Conservation (phyloP, 352 stramenopile species). For the Globisporangium mamillatum region DNA sequence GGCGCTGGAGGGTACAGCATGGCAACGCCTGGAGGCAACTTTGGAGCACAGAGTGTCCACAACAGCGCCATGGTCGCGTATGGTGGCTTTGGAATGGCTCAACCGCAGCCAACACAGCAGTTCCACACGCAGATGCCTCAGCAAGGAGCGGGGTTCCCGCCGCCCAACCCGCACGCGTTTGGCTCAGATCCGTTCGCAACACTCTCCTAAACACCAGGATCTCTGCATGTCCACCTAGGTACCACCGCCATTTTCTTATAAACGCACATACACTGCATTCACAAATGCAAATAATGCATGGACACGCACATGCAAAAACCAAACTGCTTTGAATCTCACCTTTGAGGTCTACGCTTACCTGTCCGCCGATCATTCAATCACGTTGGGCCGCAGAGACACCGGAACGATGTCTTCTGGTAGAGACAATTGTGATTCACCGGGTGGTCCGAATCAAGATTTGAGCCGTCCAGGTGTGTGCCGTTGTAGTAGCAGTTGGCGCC, state of each 20-base stretch:
- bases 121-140: constrained; percentile 35
- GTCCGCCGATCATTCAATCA: constrained; percentile 15
- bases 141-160: constrained; percentile 20
- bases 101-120: constrained; percentile 22
- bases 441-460: constrained; percentile 50
- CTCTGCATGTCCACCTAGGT: background rate
- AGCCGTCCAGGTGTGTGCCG: constrained; percentile 51
- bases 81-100: constrained; percentile 21
- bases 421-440: constrained; percentile 76
- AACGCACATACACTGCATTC: background rate
- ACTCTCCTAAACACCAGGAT: constrained; percentile 32
- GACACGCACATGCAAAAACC: background rate
- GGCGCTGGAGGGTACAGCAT: constrained; percentile 23
- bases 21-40: constrained; percentile 18
- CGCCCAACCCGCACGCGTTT: constrained; percentile 24
- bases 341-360: background rate
- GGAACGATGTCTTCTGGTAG: constrained; percentile 61
- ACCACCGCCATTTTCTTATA: constrained; percentile 5
- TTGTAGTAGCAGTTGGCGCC: constrained; percentile 65
- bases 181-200: constrained; percentile 58
- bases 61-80: constrained; percentile 17
- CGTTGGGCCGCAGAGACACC: constrained; percentile 64
- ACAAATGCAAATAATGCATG: constrained; percentile 1
- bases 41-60: background rate
- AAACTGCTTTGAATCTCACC: background rate